Conservation (phyloP, 1,284 basidiomycete genomes). For the Apiotrichum akiyoshidainum region DNA sequence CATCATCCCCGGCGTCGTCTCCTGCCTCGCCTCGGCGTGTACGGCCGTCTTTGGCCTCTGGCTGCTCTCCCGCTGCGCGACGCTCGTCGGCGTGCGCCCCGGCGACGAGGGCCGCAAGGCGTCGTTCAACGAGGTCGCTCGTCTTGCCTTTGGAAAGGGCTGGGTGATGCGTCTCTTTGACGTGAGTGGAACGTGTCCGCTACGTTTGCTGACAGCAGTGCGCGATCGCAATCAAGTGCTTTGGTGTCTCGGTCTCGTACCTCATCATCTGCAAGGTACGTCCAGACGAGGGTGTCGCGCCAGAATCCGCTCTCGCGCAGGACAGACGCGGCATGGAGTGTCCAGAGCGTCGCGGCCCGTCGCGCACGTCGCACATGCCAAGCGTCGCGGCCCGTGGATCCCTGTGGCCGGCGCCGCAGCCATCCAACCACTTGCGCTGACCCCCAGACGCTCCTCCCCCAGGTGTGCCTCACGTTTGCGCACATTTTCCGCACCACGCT, state of each 20-base stretch:
- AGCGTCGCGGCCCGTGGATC: not conserved
- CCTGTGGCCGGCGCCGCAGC: not conserved
- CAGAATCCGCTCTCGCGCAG: no score
- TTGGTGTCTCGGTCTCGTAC: constrained; percentile 94
- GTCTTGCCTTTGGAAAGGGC: constrained; percentile 66
- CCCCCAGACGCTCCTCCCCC: constrained; percentile 70
- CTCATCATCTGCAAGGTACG: constrained; percentile 85
- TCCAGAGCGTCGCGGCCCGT: not conserved
- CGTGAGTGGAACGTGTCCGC: constrained; percentile 25
- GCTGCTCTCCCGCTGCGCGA: constrained; percentile 80
- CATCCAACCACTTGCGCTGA: not conserved
- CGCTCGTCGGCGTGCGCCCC: constrained; percentile 56
- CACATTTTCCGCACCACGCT: constrained; percentile 61
- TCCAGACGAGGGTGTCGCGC: not conserved
- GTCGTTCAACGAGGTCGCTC: constrained; percentile 82
- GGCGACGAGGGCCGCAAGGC: constrained; percentile 58
- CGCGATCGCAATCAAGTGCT: constrained; percentile 94
- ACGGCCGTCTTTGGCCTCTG: constrained; percentile 85
- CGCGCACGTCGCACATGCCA: no score
- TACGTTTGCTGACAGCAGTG: constrained; percentile 56
- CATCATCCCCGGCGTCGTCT: constrained; percentile 78
- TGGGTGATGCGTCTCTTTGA: constrained; percentile 49
- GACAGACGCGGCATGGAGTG: no score
- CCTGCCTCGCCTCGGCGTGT: constrained; percentile 79
- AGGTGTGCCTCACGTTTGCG: constrained; percentile 79